Evolutionary conservation across 1,284 basidiomycete genomes (phyloP).

Genomic region (Malassezia cuniculi): DNA sequence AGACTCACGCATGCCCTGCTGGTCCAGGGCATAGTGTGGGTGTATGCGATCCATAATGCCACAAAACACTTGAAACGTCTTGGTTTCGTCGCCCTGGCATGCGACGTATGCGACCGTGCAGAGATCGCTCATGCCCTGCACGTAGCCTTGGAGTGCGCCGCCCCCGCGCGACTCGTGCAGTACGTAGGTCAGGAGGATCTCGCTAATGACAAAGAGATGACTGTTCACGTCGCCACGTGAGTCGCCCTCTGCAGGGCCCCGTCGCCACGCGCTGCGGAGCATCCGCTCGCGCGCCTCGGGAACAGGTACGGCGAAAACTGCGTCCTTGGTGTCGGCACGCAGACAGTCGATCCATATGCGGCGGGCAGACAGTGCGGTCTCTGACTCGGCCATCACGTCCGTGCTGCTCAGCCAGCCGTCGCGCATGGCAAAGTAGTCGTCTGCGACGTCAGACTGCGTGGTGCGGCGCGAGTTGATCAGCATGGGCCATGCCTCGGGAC

Average conservation of each 20-base stretch:
- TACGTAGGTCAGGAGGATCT: slow-evolving; percentile 71
- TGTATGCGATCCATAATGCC: slow-evolving; percentile 91
- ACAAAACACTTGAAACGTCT: slow-evolving; percentile 91
- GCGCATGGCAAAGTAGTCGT: too few relatives aligned
- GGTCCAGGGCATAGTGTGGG: slow-evolving; percentile 86
- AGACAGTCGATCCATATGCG: slow-evolving; percentile 90
- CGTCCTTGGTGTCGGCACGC: slow-evolving; percentile 82
- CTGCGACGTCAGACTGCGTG: too few relatives aligned
- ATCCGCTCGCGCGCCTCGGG: slow-evolving; percentile 31
- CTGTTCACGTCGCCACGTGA: slow-evolving; percentile 69
- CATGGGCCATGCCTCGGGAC: neutral
- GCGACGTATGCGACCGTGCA: slow-evolving; percentile 86
- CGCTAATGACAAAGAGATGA: slow-evolving; percentile 65
- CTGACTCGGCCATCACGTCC: too few relatives aligned
- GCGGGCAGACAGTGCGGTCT: slow-evolving; percentile 54
- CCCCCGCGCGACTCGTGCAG: slow-evolving; percentile 13
- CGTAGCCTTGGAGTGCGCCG: slow-evolving; percentile 51
- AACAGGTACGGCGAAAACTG: slow-evolving; percentile 54
- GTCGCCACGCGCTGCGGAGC: slow-evolving; percentile 14
- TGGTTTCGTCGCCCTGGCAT: slow-evolving; percentile 70
- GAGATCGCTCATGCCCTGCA: slow-evolving; percentile 94
- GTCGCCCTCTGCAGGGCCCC: slow-evolving; percentile 47
- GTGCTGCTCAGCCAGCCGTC: slow-evolving; percentile 3
- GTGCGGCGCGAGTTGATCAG: neutral
- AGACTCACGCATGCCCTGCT: slow-evolving; percentile 93